Percentiles rank a stretch among this genome's conserved stretches.
Conservation (phyloP, 2,329 filamentous ascomycete genomes). For the Shiraia bambusicola region DNA sequence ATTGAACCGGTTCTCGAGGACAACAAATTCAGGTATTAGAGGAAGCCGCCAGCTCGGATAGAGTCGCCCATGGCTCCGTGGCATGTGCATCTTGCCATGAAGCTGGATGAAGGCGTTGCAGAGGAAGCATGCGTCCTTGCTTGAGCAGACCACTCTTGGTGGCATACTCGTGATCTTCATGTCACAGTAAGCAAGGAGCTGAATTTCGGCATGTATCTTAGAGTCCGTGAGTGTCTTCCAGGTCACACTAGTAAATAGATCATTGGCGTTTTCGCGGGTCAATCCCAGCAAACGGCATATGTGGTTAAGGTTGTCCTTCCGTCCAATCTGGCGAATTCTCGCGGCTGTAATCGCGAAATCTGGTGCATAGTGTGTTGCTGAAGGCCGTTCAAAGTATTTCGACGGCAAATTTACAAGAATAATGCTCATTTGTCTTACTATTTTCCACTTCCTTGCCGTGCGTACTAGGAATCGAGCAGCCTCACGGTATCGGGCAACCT, state of each 20-base stretch:
- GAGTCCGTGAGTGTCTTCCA: conserved; percentile 12
- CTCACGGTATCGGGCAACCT: conserved; percentile 20
- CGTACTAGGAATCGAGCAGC: conserved; percentile 17
- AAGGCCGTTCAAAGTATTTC: conserved; percentile 4
- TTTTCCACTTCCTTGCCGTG: conserved; percentile 6
- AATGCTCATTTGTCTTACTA: conserved; percentile 7
- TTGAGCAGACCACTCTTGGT: conserved; percentile 51
- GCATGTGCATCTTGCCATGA: conserved; percentile 47
- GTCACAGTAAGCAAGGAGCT: conserved; percentile 49
- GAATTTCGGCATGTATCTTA: conserved; percentile 53
- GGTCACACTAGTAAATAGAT: conserved; percentile 9
- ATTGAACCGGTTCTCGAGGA: conserved; percentile 11
- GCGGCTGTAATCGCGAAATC: conserved; percentile 5
- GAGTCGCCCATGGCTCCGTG: conserved; percentile 48
- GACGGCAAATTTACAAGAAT: conserved; percentile 8
- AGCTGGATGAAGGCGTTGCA: conserved; percentile 52
- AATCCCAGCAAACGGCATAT: conserved; percentile 8
- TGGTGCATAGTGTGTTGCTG: conserved; percentile 2
- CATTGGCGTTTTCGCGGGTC: conserved; percentile 3
- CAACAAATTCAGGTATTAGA: conserved; percentile 2
- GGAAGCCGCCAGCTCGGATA: conserved; percentile 53
- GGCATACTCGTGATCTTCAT: conserved; percentile 13
- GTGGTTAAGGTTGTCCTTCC: conserved; percentile 1
- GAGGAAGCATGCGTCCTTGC: conserved; percentile 55
- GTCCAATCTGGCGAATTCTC: conserved; percentile 3